These are phyloP conservation scores for Candida parachauliodes DNA, from an alignment of 805 yeast species.

Conservation along the genomic window DNA sequence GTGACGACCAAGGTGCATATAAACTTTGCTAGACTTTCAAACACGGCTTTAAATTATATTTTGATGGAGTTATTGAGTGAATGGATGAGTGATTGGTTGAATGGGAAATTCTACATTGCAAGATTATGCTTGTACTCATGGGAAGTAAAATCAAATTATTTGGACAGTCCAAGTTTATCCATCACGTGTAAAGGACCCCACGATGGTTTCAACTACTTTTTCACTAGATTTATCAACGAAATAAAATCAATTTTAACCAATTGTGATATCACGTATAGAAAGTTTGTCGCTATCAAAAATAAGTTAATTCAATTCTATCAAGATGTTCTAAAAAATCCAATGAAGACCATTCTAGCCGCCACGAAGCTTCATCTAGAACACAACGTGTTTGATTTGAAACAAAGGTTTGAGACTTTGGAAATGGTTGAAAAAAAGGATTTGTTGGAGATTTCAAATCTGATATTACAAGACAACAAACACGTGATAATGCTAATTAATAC, in stretches of 20 bases:
- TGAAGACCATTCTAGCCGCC: slow-evolving; percentile 28
- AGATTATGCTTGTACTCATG: slow-evolving; percentile 55
- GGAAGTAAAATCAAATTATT: slow-evolving; percentile 51
- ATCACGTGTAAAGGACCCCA: slow-evolving; percentile 55
- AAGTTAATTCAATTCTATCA: slow-evolving; percentile 46
- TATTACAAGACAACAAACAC: slow-evolving; percentile 27
- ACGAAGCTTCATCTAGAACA: slow-evolving; percentile 53
- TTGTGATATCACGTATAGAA: slow-evolving; percentile 20
- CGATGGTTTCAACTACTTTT: slow-evolving; percentile 32
- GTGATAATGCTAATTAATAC: slow-evolving; percentile 38
- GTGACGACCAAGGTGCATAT: slow-evolving; percentile 47
- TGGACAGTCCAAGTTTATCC: slow-evolving; percentile 51
- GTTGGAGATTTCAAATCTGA: slow-evolving; percentile 19
- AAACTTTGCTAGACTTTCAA: slow-evolving; percentile 20
- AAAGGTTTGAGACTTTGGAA: slow-evolving; percentile 55
- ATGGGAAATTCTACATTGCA: slow-evolving; percentile 47
- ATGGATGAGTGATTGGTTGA: slow-evolving; percentile 39
- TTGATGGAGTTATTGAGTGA: slow-evolving; percentile 54
- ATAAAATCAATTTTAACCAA: slow-evolving; percentile 19
- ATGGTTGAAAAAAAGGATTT: slow-evolving; percentile 38
- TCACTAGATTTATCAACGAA: slow-evolving; percentile 29
- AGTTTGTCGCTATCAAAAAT: slow-evolving; percentile 44
- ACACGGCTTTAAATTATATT: slow-evolving; percentile 39
- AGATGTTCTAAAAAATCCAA: slow-evolving; percentile 31
- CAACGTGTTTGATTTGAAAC: slow-evolving; percentile 50